Percentiles rank a stretch among this genome's conserved stretches.
These are phyloP conservation scores for Salix brachista DNA, from an alignment of 345 rosid species.

Conservation along the genomic window DNA sequence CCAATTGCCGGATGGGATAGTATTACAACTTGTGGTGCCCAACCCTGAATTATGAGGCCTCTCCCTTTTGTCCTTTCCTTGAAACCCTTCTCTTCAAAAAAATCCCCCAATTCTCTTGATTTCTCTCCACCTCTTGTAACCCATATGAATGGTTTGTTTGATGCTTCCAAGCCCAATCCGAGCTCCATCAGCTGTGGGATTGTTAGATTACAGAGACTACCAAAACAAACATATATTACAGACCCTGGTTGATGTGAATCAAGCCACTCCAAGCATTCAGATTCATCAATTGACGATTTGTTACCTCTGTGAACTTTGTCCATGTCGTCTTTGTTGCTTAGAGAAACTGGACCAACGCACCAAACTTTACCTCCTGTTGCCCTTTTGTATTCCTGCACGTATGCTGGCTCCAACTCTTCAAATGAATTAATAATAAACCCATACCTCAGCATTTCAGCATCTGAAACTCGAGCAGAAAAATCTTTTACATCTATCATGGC, in stretches of 20 bases:
- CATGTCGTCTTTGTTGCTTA: slow-evolving; percentile 3
- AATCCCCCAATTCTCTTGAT: slow-evolving; percentile 3
- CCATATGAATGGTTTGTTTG: slow-evolving; percentile 14
- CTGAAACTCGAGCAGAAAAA: not conserved
- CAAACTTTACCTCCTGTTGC: slow-evolving; percentile 1
- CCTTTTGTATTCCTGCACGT: not conserved
- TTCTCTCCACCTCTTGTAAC: slow-evolving; percentile 3
- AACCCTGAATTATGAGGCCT: slow-evolving; percentile 7
- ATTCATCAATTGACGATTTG: not conserved
- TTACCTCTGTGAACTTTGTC: slow-evolving; percentile 9
- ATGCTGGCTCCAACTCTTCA: slow-evolving; percentile 14
- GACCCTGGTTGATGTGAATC: not conserved
- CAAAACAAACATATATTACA: slow-evolving; percentile 16
- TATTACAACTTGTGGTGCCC: slow-evolving; percentile 17
- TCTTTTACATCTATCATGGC: not conserved
- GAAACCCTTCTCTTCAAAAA: slow-evolving; percentile 1
- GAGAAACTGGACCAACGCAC: slow-evolving; percentile 19
- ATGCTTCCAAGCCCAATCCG: slow-evolving; percentile 13
- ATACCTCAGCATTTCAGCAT: not conserved
- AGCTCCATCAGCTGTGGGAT: slow-evolving; percentile 8
- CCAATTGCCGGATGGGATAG: slow-evolving; percentile 12
- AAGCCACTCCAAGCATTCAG: slow-evolving; percentile 4
- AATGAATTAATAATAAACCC: slow-evolving; percentile 14
- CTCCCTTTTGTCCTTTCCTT: slow-evolving; percentile 8
- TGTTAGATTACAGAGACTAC: slow-evolving; percentile 12